Percentiles rank a stretch among this genome's conserved stretches.
These are phyloP conservation scores for Pichia manshurica DNA, from an alignment of 805 yeast genomes.

Conservation along the genomic window DNA sequence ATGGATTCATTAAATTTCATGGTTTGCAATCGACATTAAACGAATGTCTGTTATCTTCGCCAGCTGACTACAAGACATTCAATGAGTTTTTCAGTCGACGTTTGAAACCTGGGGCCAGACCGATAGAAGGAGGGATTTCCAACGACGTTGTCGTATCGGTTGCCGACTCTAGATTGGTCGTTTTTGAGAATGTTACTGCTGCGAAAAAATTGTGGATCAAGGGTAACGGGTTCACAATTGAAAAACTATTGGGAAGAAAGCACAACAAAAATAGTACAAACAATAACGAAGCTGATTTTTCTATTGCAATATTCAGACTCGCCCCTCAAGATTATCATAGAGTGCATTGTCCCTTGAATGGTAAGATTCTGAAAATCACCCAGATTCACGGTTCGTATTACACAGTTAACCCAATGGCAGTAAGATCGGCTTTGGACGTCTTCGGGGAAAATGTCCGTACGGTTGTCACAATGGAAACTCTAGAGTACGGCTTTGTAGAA, in stretches of 20 bases:
- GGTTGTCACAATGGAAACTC: conserved; percentile 68
- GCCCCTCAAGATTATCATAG: conserved; percentile 98
- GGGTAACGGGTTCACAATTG: conserved; percentile 67
- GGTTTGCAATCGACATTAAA: conserved; percentile 61
- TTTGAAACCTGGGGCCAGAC: conserved; percentile 65
- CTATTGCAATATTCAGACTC: conserved; percentile 74
- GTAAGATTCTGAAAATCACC: conserved; percentile 58
- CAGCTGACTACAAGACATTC: conserved; percentile 56
- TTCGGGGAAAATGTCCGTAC: conserved; percentile 87
- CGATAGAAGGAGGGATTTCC: conserved; percentile 50
- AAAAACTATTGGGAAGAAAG: conserved; percentile 37
- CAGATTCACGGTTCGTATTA: conserved; percentile 85
- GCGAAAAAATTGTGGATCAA: conserved; percentile 88
- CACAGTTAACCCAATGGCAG: conserved; percentile 97
- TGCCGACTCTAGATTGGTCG: conserved; percentile 83
- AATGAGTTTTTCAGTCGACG: conserved; percentile 86
- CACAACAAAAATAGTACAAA: conserved; percentile 37
- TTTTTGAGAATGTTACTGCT: conserved; percentile 48
- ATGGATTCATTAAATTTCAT: conserved; percentile 76
- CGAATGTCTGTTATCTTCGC: conserved; percentile 53
- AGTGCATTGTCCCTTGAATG: conserved; percentile 84
- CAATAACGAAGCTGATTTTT: conserved; percentile 35
- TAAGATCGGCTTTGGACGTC: conserved; percentile 80
- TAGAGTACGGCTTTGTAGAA: conserved; percentile 70
- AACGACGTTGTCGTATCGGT: conserved; percentile 57